Conservation (phyloP, 2,329 filamentous ascomycete genomes). For the Lachnellula subtilissima region DNA sequence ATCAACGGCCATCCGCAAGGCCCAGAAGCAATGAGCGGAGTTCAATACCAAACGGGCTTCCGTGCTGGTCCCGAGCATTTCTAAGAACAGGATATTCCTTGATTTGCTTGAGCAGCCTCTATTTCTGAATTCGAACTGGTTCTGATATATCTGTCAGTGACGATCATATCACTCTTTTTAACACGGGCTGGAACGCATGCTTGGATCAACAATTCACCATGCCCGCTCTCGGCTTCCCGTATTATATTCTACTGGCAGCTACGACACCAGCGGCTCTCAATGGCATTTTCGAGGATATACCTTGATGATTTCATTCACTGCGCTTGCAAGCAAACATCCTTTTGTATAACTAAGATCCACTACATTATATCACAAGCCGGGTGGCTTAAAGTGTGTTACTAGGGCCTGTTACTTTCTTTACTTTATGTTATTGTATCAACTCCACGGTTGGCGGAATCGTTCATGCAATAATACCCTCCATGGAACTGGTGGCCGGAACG, state of each 20-base stretch:
- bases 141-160: background rate
- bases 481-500: background rate
- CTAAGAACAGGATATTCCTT: background rate
- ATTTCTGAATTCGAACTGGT: background rate
- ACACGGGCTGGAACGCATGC: background rate
- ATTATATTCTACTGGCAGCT: background rate
- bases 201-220: background rate
- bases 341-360: background rate
- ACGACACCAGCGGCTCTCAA: too few species aligned
- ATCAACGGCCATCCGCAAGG: conserved; percentile 30
- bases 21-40: conserved; percentile 61
- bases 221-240: background rate
- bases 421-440: conserved; percentile 4
- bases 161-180: too few species aligned
- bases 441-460: background rate
- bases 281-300: background rate
- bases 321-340: background rate
- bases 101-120: background rate
- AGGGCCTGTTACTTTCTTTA: background rate
- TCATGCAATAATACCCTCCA: conserved; percentile 3
- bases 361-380: background rate
- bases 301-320: background rate
- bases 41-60: conserved; percentile 47
- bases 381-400: conserved; percentile 6
- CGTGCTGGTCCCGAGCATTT: conserved; percentile 12